Evolutionary conservation across 129 eudicot species (phyloP).

Genomic region (Dittrichia graveolens): DNA sequence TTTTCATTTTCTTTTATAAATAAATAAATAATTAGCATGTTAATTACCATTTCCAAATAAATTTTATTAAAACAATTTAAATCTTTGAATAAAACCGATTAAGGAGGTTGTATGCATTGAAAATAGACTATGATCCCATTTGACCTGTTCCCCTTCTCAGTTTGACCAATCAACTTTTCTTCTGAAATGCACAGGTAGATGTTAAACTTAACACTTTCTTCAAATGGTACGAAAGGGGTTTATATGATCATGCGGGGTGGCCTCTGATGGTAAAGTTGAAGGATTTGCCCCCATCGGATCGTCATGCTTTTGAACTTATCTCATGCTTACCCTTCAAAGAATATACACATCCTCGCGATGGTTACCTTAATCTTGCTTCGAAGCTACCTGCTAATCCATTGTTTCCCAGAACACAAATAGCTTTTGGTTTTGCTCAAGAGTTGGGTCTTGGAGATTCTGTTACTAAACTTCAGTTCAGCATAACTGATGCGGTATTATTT

Average conservation of each 20-base stretch:
- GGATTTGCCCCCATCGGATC: constrained; percentile 69
- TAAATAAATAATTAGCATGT: too few relatives aligned
- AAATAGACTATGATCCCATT: too few relatives aligned
- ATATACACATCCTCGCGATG: constrained; percentile 66
- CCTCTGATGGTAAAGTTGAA: constrained; percentile 63
- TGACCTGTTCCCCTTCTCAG: too few relatives aligned
- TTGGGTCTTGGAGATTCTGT: constrained; percentile 74
- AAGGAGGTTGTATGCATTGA: too few relatives aligned
- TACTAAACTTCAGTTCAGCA: constrained; percentile 58
- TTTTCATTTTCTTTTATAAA: too few relatives aligned
- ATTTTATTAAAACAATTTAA: too few relatives aligned
- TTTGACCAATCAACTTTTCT: constrained; percentile 4
- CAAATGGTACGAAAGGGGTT: constrained; percentile 40
- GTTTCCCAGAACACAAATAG: constrained; percentile 67
- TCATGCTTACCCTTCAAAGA: constrained; percentile 67
- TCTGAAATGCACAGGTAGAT: constrained; percentile 47
- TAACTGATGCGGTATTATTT: constrained; percentile 58
- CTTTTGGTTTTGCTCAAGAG: constrained; percentile 59
- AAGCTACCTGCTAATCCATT: constrained; percentile 39
- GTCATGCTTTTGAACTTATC: constrained; percentile 66
- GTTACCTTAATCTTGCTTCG: constrained; percentile 57
- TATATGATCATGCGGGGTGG: constrained; percentile 40
- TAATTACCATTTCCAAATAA: too few relatives aligned
- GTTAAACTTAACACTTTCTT: constrained; percentile 49
- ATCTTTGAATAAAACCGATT: too few relatives aligned